Percentiles rank a stretch among this genome's conserved stretches.
phyloP scores from a whole-genome alignment of 176 grass and related monocot species.

The Tillandsia fasciculata region DNA sequence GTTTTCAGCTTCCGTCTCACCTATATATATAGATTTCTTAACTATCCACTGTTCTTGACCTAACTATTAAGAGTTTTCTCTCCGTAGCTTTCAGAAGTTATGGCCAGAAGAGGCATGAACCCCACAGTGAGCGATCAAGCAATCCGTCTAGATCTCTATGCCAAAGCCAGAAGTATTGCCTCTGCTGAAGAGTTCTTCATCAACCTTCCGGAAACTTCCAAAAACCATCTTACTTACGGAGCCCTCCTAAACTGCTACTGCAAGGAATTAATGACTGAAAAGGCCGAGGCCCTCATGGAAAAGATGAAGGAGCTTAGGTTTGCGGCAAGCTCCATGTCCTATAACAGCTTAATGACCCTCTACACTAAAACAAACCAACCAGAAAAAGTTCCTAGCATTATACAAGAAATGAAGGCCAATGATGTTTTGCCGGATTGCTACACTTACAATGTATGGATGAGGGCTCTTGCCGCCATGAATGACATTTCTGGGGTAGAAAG shows the following conservation, averaged over 20 bases:
- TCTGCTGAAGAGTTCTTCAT: slow-evolving; percentile 90
- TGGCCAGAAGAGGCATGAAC: slow-evolving; percentile 85
- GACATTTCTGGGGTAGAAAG: slow-evolving; percentile 80
- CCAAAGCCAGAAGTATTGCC: slow-evolving; percentile 67
- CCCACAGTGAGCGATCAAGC: slow-evolving; percentile 77
- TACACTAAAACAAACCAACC: slow-evolving; percentile 63
- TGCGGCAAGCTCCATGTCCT: slow-evolving; percentile 73
- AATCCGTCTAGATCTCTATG: slow-evolving; percentile 68
- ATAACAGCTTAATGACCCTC: slow-evolving; percentile 87
- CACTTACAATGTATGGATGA: slow-evolving; percentile 98
- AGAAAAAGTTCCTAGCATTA: slow-evolving; percentile 57
- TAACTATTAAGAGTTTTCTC: not conserved
- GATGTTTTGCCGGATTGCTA: slow-evolving; percentile 71
- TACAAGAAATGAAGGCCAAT: slow-evolving; percentile 78
- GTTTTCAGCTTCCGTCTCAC: too few species aligned
- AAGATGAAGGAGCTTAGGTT: slow-evolving; percentile 91
- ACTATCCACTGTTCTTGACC: too few species aligned
- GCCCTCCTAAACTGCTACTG: slow-evolving; percentile 92
- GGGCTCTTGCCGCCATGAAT: slow-evolving; percentile 47
- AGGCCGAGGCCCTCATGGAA: slow-evolving; percentile 59
- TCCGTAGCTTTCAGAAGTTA: slow-evolving; percentile 66
- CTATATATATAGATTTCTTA: too few species aligned
- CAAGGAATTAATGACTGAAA: slow-evolving; percentile 57
- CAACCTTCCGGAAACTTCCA: slow-evolving; percentile 76
- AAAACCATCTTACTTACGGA: slow-evolving; percentile 86